Conservation (phyloP, 345 rosid genomes). For the Passiflora organensis region DNA sequence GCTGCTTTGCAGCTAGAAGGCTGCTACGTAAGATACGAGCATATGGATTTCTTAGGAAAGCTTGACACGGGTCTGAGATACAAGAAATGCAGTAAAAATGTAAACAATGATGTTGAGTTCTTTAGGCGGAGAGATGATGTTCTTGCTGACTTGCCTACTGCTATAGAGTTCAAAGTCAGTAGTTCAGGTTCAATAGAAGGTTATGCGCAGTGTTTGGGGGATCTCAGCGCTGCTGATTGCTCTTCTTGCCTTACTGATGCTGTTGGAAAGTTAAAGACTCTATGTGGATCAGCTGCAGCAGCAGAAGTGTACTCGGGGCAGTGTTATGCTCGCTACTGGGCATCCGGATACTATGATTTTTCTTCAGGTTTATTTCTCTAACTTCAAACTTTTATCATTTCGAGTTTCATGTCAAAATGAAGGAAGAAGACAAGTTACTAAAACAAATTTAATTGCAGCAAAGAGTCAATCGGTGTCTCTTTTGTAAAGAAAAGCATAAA, state of each 20-base stretch:
- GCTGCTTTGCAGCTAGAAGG: slow-evolving; percentile 76
- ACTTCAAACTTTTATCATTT: neutral
- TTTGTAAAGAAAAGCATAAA: slow-evolving; percentile 27
- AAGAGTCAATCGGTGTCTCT: slow-evolving; percentile 15
- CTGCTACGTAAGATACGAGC: slow-evolving; percentile 59
- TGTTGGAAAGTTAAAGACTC: slow-evolving; percentile 51
- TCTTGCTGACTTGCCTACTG: slow-evolving; percentile 56
- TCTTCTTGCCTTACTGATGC: slow-evolving; percentile 56
- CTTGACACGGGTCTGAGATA: slow-evolving; percentile 55
- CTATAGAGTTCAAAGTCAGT: slow-evolving; percentile 60
- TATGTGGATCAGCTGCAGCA: slow-evolving; percentile 81
- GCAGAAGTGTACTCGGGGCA: slow-evolving; percentile 76
- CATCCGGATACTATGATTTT: slow-evolving; percentile 66
- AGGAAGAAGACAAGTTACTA: no score
- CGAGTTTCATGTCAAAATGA: neutral
- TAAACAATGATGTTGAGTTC: slow-evolving; percentile 53
- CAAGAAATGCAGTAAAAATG: slow-evolving; percentile 68
- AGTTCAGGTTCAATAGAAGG: slow-evolving; percentile 79
- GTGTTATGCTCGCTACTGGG: slow-evolving; percentile 88
- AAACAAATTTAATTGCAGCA: neutral
- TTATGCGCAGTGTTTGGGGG: slow-evolving; percentile 83
- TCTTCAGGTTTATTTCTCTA: slow-evolving; percentile 42
- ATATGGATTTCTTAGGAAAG: slow-evolving; percentile 55
- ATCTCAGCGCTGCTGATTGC: slow-evolving; percentile 57
- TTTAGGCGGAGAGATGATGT: slow-evolving; percentile 69